Evolutionary conservation across 805 yeast species (phyloP).

Genomic region (Candida ascalaphidarum): DNA sequence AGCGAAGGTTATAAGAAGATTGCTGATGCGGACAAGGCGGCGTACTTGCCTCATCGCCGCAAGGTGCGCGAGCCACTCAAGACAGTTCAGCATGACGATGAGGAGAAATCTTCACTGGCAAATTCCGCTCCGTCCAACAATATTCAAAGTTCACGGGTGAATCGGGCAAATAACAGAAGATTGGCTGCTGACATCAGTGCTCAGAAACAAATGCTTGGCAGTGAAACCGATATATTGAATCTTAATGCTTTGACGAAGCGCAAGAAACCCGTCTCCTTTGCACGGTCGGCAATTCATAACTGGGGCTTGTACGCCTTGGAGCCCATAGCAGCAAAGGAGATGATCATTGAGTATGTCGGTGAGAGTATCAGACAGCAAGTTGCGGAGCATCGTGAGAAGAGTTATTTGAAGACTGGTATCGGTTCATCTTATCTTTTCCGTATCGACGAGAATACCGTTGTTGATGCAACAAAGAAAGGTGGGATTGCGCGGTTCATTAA

Average conservation of each 20-base stretch:
- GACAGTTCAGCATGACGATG: constrained; percentile 62
- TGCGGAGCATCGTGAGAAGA: constrained; percentile 84
- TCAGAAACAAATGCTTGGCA: constrained; percentile 66
- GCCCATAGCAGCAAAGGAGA: constrained; percentile 91
- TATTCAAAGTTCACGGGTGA: constrained; percentile 69
- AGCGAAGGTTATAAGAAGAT: constrained; percentile 70
- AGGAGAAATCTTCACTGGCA: constrained; percentile 18
- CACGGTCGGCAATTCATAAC: constrained; percentile 92
- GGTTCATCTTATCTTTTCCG: constrained; percentile 92
- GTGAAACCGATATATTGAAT: constrained; percentile 73
- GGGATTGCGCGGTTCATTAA: constrained; percentile 96
- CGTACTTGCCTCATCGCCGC: constrained; percentile 77
- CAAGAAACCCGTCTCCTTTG: constrained; percentile 92
- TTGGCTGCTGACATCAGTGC: constrained; percentile 85
- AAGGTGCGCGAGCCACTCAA: constrained; percentile 57
- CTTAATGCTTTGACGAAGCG: constrained; percentile 84
- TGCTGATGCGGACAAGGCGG: constrained; percentile 62
- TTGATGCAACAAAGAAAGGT: constrained; percentile 96
- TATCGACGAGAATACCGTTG: constrained; percentile 87
- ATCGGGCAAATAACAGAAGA: constrained; percentile 79
- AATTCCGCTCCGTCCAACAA: too few relatives aligned
- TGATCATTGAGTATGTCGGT: constrained; percentile 98
- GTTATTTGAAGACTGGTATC: constrained; percentile 82
- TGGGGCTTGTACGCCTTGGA: constrained; percentile 98
- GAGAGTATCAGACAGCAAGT: constrained; percentile 89